phyloP scores from a whole-genome alignment of 192 early-diverging fungal genomes.

The Allomyces arbusculus region DNA sequence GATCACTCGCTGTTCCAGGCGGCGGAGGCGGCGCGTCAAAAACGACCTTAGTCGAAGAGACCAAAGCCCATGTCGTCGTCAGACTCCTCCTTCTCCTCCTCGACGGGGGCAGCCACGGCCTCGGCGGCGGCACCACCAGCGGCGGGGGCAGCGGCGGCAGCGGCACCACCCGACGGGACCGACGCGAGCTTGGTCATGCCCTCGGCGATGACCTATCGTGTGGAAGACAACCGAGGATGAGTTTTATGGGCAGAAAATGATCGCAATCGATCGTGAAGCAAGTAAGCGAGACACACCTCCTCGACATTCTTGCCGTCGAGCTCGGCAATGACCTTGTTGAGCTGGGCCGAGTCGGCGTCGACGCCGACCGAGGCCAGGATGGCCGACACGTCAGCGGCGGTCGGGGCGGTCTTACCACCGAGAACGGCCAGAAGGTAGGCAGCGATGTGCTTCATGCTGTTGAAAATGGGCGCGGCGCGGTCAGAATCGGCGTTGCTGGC shows the following conservation, averaged over 20 bases:
- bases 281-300: slow-evolving; percentile 28
- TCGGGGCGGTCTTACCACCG: slow-evolving; percentile 65
- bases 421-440: slow-evolving; percentile 88
- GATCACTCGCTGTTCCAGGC: neutral
- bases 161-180: slow-evolving; percentile 81
- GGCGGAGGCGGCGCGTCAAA: neutral
- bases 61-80: slow-evolving; percentile 95
- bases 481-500: too few species aligned
- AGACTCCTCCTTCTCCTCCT: slow-evolving; percentile 71
- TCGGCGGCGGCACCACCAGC: slow-evolving; percentile 43
- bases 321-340: slow-evolving; percentile 55
- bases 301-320: slow-evolving; percentile 76
- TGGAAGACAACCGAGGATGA: slow-evolving; percentile 1
- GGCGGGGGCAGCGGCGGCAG: slow-evolving; percentile 40
- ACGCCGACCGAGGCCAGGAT: slow-evolving; percentile 79
- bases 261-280: neutral
- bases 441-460: slow-evolving; percentile 85
- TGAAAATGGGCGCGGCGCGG: slow-evolving; percentile 2
- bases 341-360: slow-evolving; percentile 65
- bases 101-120: slow-evolving; percentile 24
- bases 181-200: slow-evolving; percentile 81
- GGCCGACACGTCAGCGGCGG: slow-evolving; percentile 54
- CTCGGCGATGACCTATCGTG: slow-evolving; percentile 60
- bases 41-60: slow-evolving; percentile 75
- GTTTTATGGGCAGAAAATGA: neutral